A percentile compares a stretch with the other conserved stretches of the same genome.
Evolutionary conservation across 2,329 filamentous ascomycete genomes (phyloP).

Genomic region (Ascochyta fabae): DNA sequence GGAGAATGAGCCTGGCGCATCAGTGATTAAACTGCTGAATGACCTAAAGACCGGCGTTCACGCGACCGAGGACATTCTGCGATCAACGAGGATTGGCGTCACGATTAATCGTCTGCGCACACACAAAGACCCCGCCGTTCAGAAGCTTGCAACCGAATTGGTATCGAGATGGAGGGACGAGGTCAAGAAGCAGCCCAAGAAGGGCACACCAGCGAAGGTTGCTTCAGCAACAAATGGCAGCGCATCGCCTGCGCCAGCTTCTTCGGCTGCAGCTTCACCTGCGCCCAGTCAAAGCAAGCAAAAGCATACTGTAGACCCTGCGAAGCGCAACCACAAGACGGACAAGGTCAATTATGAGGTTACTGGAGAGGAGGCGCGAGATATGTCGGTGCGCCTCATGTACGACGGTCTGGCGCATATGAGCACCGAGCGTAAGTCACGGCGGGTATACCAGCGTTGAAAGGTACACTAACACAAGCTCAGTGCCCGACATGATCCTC

Average conservation of each 20-base stretch:
- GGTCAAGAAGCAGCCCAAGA: constrained; percentile 63
- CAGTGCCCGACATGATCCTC: constrained; percentile 70
- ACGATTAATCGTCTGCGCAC: constrained; percentile 84
- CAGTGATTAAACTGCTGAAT: constrained; percentile 75
- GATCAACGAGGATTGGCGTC: constrained; percentile 90
- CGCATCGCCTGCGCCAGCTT: constrained; percentile 43
- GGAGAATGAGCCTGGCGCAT: constrained; percentile 75
- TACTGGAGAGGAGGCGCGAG: constrained; percentile 75
- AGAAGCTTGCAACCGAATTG: constrained; percentile 77
- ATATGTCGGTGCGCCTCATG: constrained; percentile 87
- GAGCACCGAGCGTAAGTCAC: constrained; percentile 58
- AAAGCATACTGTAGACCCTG: constrained; percentile 65
- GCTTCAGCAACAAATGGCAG: constrained; percentile 31
- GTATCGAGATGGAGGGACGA: constrained; percentile 87
- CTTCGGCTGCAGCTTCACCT: constrained; percentile 51
- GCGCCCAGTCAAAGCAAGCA: constrained; percentile 59
- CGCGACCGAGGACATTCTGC: constrained; percentile 87
- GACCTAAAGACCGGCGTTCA: constrained; percentile 79
- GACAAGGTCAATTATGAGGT: constrained; percentile 81
- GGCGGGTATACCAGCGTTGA: neutral
- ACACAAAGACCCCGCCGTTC: constrained; percentile 77
- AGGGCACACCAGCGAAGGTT: constrained; percentile 32
- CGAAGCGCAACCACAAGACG: constrained; percentile 81
- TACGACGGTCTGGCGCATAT: constrained; percentile 90
- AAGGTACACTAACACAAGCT: constrained; percentile 18